phyloP scores from a whole-genome alignment of 1,284 basidiomycete species.

The Volvariella surrecta region DNA sequence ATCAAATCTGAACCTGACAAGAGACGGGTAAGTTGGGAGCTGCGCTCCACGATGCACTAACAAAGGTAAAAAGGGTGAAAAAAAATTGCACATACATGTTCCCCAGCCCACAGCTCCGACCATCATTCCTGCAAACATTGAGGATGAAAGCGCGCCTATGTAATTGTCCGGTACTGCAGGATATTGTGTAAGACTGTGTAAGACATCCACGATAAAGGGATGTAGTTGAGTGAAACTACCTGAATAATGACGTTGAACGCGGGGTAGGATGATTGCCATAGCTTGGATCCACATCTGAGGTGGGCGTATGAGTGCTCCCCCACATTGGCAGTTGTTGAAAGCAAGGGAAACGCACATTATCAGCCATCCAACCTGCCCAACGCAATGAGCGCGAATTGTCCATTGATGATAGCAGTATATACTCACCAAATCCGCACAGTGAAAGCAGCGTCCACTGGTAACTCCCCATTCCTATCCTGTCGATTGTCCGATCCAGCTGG shows the following conservation, averaged over 20 bases:
- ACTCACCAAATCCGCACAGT: constrained; percentile 79
- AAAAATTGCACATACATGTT: constrained; percentile 44
- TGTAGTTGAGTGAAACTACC: constrained; percentile 37
- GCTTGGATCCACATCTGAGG: constrained; percentile 84
- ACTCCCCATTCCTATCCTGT: constrained; percentile 83
- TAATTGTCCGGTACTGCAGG: constrained; percentile 58
- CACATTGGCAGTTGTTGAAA: constrained; percentile 3
- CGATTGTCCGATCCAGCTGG: constrained; percentile 75
- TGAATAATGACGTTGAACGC: constrained; percentile 82
- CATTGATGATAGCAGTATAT: not conserved
- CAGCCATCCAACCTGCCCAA: constrained; percentile 69
- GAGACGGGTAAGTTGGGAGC: constrained; percentile 8
- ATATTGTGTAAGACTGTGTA: constrained; percentile 4
- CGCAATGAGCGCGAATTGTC: constrained; percentile 4
- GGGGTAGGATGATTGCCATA: constrained; percentile 84
- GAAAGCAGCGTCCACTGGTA: constrained; percentile 80
- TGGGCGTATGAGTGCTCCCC: constrained; percentile 18
- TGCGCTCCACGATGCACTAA: no score
- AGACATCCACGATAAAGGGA: constrained; percentile 6
- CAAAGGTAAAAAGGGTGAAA: constrained; percentile 3
- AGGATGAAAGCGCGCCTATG: constrained; percentile 71
- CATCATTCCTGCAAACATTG: constrained; percentile 94
- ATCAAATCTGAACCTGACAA: constrained; percentile 62
- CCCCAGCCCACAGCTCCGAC: constrained; percentile 91
- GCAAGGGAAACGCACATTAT: constrained; percentile 74